These are phyloP conservation scores for Cladosporium sp. DNA, from an alignment of 2,329 filamentous ascomycete species.

Conservation along the genomic window DNA sequence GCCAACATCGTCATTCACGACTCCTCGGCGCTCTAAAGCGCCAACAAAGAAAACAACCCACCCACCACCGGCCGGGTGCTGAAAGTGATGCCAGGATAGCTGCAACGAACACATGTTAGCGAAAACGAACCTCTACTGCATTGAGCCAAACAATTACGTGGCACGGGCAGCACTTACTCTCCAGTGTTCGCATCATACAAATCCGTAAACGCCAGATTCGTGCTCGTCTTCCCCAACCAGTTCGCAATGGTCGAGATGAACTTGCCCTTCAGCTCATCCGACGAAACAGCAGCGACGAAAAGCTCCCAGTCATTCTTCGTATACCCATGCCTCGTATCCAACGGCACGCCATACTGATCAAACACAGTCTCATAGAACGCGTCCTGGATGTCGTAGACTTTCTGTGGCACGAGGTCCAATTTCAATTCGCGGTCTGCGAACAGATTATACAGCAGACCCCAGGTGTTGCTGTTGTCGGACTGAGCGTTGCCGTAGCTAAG, in stretches of 20 bases:
- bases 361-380: constrained; percentile 51
- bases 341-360: constrained; percentile 47
- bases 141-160: not conserved
- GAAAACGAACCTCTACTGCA: not conserved
- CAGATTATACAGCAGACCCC: constrained; percentile 51
- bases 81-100: constrained; percentile 33
- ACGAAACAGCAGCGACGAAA: constrained; percentile 45
- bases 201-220: constrained; percentile 48
- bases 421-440: constrained; percentile 47
- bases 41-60: constrained; percentile 48
- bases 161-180: constrained; percentile 19
- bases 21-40: constrained; percentile 18
- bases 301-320: constrained; percentile 48
- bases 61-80: constrained; percentile 51
- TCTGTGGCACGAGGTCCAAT: constrained; percentile 46
- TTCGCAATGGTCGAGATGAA: constrained; percentile 45
- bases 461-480: constrained; percentile 26
- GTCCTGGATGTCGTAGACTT: constrained; percentile 51
- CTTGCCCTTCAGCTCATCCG: constrained; percentile 40
- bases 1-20: too few species aligned
- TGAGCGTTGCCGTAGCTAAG: constrained; percentile 40
- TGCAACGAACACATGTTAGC: not conserved
- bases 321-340: constrained; percentile 48
- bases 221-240: constrained; percentile 48
- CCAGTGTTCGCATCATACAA: constrained; percentile 48